phyloP scores from a whole-genome alignment of 2,329 filamentous ascomycete species.

The Pyrenophora tritici-repentis region DNA sequence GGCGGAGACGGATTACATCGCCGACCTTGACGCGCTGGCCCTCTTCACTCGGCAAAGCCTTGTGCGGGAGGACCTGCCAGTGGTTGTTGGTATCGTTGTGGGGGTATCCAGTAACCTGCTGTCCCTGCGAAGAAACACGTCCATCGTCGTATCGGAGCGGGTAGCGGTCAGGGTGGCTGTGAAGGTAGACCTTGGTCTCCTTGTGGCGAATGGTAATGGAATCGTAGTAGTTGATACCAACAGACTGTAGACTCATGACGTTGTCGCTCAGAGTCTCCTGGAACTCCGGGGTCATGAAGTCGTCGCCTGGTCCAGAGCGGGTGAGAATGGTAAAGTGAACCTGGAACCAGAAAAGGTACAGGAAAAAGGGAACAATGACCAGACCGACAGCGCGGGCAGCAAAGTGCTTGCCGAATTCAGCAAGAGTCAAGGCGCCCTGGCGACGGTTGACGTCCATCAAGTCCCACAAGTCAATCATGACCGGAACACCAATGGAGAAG shows the following conservation, averaged over 20 bases:
- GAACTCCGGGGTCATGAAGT: constrained; percentile 98
- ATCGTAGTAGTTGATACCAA: constrained; percentile 90
- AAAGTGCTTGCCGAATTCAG: constrained; percentile 87
- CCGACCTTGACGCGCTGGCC: constrained; percentile 77
- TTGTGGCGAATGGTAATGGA: constrained; percentile 88
- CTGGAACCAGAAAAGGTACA: constrained; percentile 99
- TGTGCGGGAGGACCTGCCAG: constrained; percentile 85
- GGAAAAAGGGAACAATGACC: constrained; percentile 89
- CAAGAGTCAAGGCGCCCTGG: constrained; percentile 77
- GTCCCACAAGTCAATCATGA: constrained; percentile 93
- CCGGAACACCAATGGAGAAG: constrained; percentile 92
- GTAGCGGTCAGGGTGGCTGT: constrained; percentile 88
- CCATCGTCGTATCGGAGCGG: constrained; percentile 96
- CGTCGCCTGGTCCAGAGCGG: constrained; percentile 90
- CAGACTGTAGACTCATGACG: constrained; percentile 82
- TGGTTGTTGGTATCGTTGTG: constrained; percentile 99
- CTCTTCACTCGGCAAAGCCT: constrained; percentile 54
- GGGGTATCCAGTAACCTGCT: constrained; percentile 97
- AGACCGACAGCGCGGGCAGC: constrained; percentile 82
- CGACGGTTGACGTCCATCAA: constrained; percentile 86
- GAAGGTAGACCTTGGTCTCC: constrained; percentile 94
- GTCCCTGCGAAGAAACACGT: constrained; percentile 91
- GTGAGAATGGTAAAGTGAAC: constrained; percentile 92
- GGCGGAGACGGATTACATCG: constrained; percentile 83
- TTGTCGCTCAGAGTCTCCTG: constrained; percentile 97